Evolutionary conservation across 805 yeast genomes (phyloP).

Genomic region (Yarrowia porcina): DNA sequence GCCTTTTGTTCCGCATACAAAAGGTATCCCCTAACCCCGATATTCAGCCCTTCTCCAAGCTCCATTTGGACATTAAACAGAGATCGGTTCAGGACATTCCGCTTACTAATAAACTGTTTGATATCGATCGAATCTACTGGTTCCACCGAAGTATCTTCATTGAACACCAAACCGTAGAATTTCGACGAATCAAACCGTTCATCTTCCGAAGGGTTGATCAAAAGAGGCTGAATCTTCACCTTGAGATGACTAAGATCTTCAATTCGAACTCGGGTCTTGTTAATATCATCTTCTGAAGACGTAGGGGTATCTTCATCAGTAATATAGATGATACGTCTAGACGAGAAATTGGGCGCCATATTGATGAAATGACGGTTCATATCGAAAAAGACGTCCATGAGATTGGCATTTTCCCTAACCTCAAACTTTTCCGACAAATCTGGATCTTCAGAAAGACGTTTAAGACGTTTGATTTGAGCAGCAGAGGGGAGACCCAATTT

Average conservation of each 20-base stretch:
- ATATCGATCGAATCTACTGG: constrained; percentile 44
- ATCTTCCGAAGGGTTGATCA: constrained; percentile 43
- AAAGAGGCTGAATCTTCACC: constrained; percentile 61
- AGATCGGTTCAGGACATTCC: constrained; percentile 61
- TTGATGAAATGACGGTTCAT: constrained; percentile 55
- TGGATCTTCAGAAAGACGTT: constrained; percentile 29
- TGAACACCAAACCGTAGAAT: constrained; percentile 50
- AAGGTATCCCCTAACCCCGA: constrained; percentile 71
- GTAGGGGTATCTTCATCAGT: constrained; percentile 74
- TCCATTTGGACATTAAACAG: constrained; percentile 61
- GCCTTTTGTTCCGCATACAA: constrained; percentile 53
- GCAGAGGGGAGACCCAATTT: constrained; percentile 30
- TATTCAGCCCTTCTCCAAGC: constrained; percentile 51
- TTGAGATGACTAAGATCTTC: constrained; percentile 56
- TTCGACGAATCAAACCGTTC: constrained; percentile 44
- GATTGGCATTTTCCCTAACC: constrained; percentile 26
- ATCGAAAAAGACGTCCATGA: constrained; percentile 48
- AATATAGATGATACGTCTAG: constrained; percentile 62
- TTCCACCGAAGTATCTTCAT: constrained; percentile 44
- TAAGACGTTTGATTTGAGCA: constrained; percentile 28
- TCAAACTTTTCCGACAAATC: constrained; percentile 9
- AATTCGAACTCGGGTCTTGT: constrained; percentile 48
- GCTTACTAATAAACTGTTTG: constrained; percentile 44
- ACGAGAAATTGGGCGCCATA: constrained; percentile 46
- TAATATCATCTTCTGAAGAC: constrained; percentile 42